phyloP scores from a whole-genome alignment of 2,329 filamentous ascomycete species.

The Colletotrichum higginsianum region DNA sequence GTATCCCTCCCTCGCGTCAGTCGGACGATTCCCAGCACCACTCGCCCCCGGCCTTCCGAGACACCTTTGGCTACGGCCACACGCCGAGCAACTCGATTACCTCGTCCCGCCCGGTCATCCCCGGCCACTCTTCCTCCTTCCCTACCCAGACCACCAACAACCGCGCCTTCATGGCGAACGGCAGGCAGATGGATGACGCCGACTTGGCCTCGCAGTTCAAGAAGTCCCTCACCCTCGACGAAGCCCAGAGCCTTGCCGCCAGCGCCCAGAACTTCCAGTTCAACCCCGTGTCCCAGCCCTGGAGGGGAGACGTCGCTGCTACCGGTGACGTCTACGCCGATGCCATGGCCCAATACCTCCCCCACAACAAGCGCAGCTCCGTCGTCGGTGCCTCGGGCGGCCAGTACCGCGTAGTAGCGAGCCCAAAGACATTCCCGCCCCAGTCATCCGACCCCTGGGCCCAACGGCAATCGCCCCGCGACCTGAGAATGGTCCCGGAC shows the following conservation, averaged over 20 bases:
- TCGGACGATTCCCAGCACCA: conserved; percentile 58
- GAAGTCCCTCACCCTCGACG: conserved; percentile 54
- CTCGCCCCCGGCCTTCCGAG: conserved; percentile 50
- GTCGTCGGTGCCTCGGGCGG: conserved; percentile 53
- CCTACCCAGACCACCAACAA: conserved; percentile 59
- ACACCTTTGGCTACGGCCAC: conserved; percentile 53
- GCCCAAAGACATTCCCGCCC: conserved; percentile 45
- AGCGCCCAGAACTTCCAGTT: conserved; percentile 59
- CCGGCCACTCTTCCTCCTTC: conserved; percentile 63
- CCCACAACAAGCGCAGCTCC: conserved; percentile 53
- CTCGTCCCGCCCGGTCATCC: conserved; percentile 61
- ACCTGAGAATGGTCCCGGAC: conserved; percentile 53
- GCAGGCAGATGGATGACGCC: conserved; percentile 55
- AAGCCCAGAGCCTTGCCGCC: conserved; percentile 43
- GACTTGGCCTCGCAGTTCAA: conserved; percentile 54
- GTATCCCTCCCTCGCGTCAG: conserved; percentile 70
- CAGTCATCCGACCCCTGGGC: conserved; percentile 57
- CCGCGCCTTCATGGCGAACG: conserved; percentile 54
- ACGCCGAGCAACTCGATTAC: conserved; percentile 62
- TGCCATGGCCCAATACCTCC: conserved; percentile 43
- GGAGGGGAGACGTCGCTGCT: conserved; percentile 56
- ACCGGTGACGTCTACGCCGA: conserved; percentile 53
- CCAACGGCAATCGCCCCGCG: conserved; percentile 53
- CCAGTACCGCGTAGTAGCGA: conserved; percentile 48
- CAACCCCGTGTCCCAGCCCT: conserved; percentile 64